These are phyloP conservation scores for Fagus sylvatica DNA, from an alignment of 306 rosid genomes.

Conservation along the genomic window DNA sequence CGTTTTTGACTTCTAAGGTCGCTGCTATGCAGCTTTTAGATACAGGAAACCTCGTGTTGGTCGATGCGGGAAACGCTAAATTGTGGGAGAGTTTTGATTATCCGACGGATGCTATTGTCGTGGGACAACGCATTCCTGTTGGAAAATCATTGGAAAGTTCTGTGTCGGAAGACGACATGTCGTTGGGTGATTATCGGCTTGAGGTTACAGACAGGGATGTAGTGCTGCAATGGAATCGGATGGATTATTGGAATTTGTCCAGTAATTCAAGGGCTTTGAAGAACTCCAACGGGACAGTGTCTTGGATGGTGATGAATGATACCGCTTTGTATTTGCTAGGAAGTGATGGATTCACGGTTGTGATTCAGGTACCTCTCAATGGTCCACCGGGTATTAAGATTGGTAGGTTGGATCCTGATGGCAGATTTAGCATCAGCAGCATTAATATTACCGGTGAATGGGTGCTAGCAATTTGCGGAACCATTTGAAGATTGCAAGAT, in stretches of 20 bases:
- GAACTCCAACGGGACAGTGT: constrained; percentile 39
- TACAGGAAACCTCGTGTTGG: constrained; percentile 68
- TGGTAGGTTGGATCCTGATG: constrained; percentile 61
- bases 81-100: constrained; percentile 82
- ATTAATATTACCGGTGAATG: constrained; percentile 38
- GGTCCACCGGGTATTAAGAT: constrained; percentile 45
- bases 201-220: constrained; percentile 55
- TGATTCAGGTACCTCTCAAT: constrained; percentile 41
- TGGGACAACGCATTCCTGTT: constrained; percentile 57
- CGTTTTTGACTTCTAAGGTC: constrained; percentile 44
- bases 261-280: constrained; percentile 38
- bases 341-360: constrained; percentile 43
- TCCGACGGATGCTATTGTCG: constrained; percentile 81
- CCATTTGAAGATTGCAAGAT: constrained; percentile 60
- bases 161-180: constrained; percentile 45
- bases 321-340: constrained; percentile 65
- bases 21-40: constrained; percentile 52
- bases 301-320: constrained; percentile 52
- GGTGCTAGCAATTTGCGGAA: constrained; percentile 54
- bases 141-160: constrained; percentile 50
- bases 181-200: constrained; percentile 47
- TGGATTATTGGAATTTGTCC: constrained; percentile 77
- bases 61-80: constrained; percentile 55
- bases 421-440: constrained; percentile 59
- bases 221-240: constrained; percentile 66